Evolutionary conservation across 306 rosid species (phyloP).

Genomic region (Castanopsis chinensis): DNA sequence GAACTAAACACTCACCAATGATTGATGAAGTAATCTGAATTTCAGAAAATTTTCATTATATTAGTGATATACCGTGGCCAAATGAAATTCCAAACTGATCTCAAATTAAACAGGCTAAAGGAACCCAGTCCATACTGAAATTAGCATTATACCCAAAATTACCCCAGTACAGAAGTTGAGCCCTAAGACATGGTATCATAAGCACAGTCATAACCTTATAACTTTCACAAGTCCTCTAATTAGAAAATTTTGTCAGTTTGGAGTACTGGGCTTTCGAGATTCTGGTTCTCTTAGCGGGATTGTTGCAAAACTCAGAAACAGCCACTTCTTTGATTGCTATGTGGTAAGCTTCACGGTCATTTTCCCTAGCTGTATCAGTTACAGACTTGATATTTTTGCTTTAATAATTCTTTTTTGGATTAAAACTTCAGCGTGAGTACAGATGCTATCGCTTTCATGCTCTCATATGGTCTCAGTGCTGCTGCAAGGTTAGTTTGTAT

Average conservation of each 20-base stretch:
- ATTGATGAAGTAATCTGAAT: neutral
- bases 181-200: neutral
- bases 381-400: neutral
- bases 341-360: slow-evolving; percentile 47
- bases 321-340: slow-evolving; percentile 79
- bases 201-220: neutral
- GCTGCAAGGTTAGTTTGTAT: slow-evolving; percentile 60
- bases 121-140: neutral
- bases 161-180: neutral
- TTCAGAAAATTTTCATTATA: neutral
- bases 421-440: slow-evolving; percentile 54
- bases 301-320: slow-evolving; percentile 56
- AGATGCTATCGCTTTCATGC: slow-evolving; percentile 62
- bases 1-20: neutral
- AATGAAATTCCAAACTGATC: neutral
- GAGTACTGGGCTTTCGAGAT: slow-evolving; percentile 91
- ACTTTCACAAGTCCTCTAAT: slow-evolving; percentile 10
- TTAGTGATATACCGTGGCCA: neutral
- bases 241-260: slow-evolving; percentile 49
- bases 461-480: slow-evolving; percentile 74
- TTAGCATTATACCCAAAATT: neutral
- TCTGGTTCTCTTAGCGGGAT: slow-evolving; percentile 76
- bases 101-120: neutral
- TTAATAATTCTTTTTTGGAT: neutral
- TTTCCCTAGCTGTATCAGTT: neutral